Base-by-base conservation (phyloP, 257 asterid genomes). In the Thymus quinquecostatus region DNA sequence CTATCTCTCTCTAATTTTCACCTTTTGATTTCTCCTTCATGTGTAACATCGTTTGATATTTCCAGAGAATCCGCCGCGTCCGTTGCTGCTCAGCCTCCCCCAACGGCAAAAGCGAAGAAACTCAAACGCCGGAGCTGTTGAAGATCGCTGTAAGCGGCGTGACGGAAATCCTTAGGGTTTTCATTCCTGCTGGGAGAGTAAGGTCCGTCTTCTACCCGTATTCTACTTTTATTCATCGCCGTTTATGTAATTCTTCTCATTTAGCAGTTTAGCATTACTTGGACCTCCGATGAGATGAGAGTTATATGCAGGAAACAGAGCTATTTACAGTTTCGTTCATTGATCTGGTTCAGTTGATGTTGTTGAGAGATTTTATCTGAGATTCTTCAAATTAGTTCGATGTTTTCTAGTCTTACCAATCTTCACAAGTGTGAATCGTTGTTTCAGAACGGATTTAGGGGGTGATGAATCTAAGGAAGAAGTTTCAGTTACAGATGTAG, bases 141-240 rank as follows among this genome's bases (percentile, higher is more conserved):
- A 89, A 81, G 75, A 14, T 85, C 66, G 87, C 87, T 12, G 98
- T 92, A 38, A 78, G 76, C 50, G 90, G 86, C 41, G 85, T 75
- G 33, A 87, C 98, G 2, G 89, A 89, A 61, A 76, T 89, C 66
- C 85, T 92, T 8, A 76, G 95, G 75, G 74, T 92, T 51, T 75
- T 89, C 71, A 64, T 84, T 41, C 82, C 87, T 1, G 64, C 82
- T 30, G 45, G 28, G 38, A 53, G 51, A 74, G 57, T 57, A 79
- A 80, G 81, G 89, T 83, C 64, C 50, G 47, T 65, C 36, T 29
- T 59, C 2, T 28, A 9, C 13, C 51, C 33, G n/a, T 36, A 45
- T 60, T 48, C 6, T 45, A 11, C 10, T 33, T 10, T 28, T 5
- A 4, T 48, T 21, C 21, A 21, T 21, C 21, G 0, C 4, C 4